These are phyloP conservation scores for Candida quercuum DNA, from an alignment of 805 yeast genomes.

Conservation along the genomic window DNA sequence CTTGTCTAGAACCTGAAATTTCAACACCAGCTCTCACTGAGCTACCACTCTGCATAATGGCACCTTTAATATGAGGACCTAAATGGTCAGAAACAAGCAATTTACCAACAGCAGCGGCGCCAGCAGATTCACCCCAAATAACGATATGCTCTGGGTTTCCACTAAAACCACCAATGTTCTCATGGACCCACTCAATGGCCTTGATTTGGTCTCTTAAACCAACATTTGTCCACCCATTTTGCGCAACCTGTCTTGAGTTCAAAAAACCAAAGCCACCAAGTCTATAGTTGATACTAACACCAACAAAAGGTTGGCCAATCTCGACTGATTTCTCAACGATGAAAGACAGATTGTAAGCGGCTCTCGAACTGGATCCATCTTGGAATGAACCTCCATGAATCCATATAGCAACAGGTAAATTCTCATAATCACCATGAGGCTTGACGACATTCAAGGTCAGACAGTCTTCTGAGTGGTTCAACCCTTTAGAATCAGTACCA, in stretches of 20 bases:
- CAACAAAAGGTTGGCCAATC: constrained; percentile 22
- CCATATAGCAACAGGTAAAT: constrained; percentile 29
- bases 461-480: constrained; percentile 25
- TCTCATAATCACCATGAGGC: constrained; percentile 13
- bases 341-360: constrained; percentile 14
- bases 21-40: constrained; percentile 3
- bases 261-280: constrained; percentile 32
- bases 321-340: constrained; percentile 14
- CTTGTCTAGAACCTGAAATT: constrained; percentile 3
- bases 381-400: constrained; percentile 32
- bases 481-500: constrained; percentile 8
- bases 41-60: constrained; percentile 14
- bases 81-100: constrained; percentile 5
- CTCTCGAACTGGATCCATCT: constrained; percentile 20
- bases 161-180: constrained; percentile 30
- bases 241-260: constrained; percentile 20
- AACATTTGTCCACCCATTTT: constrained; percentile 24
- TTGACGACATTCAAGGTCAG: constrained; percentile 24
- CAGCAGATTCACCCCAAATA: constrained; percentile 35
- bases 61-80: constrained; percentile 13
- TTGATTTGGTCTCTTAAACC: constrained; percentile 31
- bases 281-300: constrained; percentile 34
- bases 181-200: constrained; percentile 31
- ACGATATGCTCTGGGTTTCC: constrained; percentile 31
- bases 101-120: constrained; percentile 22